Conservation (phyloP, 306 rosid species). For the Hippophae rhamnoides region DNA sequence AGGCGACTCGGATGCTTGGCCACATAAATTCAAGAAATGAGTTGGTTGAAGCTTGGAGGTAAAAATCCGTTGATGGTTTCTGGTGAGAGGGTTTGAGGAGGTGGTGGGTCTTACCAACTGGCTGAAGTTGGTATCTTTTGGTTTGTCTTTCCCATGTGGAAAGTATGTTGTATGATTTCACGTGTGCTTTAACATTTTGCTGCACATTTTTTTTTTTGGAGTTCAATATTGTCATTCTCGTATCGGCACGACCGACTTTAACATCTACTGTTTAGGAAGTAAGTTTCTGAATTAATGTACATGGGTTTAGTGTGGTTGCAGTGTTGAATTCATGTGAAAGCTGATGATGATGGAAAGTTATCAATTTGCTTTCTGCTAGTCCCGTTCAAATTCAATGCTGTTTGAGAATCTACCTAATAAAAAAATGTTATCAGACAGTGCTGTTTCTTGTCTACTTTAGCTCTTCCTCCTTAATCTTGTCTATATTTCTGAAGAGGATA, state of each 20-base stretch:
- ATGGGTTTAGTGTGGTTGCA: too few species aligned
- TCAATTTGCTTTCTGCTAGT: too few species aligned
- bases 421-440: too few species aligned
- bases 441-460: too few species aligned
- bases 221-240: constrained; percentile 18
- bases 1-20: constrained; percentile 45
- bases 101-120: constrained; percentile 6
- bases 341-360: too few species aligned
- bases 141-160: constrained; percentile 19
- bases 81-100: background rate
- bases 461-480: too few species aligned
- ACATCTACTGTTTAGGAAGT: constrained; percentile 4
- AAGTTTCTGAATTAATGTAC: too few species aligned
- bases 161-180: constrained; percentile 19
- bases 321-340: too few species aligned
- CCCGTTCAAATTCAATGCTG: too few species aligned
- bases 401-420: too few species aligned
- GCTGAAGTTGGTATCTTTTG: constrained; percentile 1
- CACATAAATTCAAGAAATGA: constrained; percentile 70
- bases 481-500: too few species aligned
- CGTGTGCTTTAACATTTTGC: constrained; percentile 30
- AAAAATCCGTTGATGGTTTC: constrained; percentile 20
- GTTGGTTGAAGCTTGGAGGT: constrained; percentile 89
- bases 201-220: constrained; percentile 10
- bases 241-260: constrained; percentile 29